Base-by-base conservation (phyloP, 2,329 filamentous ascomycete genomes). In the Stachybotrys chlorohalonatus region DNA sequence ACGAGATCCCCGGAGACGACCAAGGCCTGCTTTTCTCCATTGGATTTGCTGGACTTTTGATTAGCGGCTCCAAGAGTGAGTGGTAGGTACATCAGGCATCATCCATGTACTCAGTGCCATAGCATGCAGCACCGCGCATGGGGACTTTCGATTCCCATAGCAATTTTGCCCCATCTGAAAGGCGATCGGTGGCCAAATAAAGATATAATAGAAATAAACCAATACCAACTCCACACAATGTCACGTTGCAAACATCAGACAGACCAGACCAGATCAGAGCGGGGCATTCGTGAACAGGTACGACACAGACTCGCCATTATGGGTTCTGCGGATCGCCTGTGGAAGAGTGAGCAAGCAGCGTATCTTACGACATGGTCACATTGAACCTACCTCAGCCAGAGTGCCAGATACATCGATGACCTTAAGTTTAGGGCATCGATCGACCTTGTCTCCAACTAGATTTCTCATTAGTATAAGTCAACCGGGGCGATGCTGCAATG, bases 371-470 rank as follows among this genome's bases (percentile, higher is more conserved):
- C 42, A 11, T 42, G 36, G 16, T 31, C 13, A 7, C 7, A 42
- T 16, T 17, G 6, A 47, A 47, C 68, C 49, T 65, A 75, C 74
- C 70, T 80, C 85, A n/a, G 84, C 85, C 55, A 89, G 75, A 42
- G 91, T 96, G 47, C 89, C 87, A 64, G 87, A 90, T 63, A 96
- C 90, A 71, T 96, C 92, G 68, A 96, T 95, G 55, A 92, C 92
- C 72, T 91, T 86, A 59, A 96, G 82, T 71, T 89, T 87, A 55
- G 84, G 80, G 72, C 92, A 95, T 47, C 79, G 73, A 66, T 86
- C 83, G 68, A 87, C 86, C 79, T 95, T 93, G 68, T 90, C 88
- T 59, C 85, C 83, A 60, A 91, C 68, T 70, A 49, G 32, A 24
- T 6, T 16, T 49, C 49, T 42, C 36, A 5, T 63, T 51, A 60